Conservation (phyloP, 495 filamentous ascomycete species). For the Melanomma pulvis-pyrius region DNA sequence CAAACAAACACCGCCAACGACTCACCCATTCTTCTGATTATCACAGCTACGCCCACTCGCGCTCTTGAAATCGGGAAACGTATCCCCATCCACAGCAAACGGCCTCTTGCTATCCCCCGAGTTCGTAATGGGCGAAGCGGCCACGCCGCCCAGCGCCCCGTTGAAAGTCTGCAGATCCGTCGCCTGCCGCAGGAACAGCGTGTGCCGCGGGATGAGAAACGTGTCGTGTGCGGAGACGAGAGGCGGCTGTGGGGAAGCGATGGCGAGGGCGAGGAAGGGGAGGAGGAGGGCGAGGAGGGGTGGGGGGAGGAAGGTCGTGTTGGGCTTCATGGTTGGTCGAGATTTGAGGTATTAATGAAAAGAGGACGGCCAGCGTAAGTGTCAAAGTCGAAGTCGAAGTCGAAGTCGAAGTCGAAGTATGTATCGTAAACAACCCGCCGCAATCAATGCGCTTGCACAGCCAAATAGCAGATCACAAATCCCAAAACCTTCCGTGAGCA, state of each 20-base stretch:
- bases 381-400: neutral
- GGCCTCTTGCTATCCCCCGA: slow-evolving; percentile 51
- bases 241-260: slow-evolving; percentile 6
- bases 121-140: slow-evolving; percentile 54
- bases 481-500: too few species aligned
- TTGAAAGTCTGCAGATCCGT: slow-evolving; percentile 61
- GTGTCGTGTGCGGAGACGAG: slow-evolving; percentile 16
- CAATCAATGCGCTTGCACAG: neutral
- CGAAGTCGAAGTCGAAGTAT: neutral
- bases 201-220: slow-evolving; percentile 30
- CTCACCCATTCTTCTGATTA: slow-evolving; percentile 31
- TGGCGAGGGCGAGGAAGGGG: slow-evolving; percentile 11
- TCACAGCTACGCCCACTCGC: slow-evolving; percentile 32
- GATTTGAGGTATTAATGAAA: neutral
- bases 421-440: too few species aligned
- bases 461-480: too few species aligned
- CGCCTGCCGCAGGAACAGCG: slow-evolving; percentile 34
- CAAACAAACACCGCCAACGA: neutral
- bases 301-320: neutral
- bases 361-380: neutral
- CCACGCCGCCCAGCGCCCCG: slow-evolving; percentile 56
- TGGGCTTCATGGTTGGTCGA: neutral
- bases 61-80: slow-evolving; percentile 47
- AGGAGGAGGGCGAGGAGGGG: slow-evolving; percentile 7
- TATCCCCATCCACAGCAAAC: slow-evolving; percentile 58